Evolutionary conservation across 2,329 filamentous ascomycete genomes (phyloP), one percentile per base, ranked within the genome.

Genomic region (Tolypocladium sp.): DNA sequence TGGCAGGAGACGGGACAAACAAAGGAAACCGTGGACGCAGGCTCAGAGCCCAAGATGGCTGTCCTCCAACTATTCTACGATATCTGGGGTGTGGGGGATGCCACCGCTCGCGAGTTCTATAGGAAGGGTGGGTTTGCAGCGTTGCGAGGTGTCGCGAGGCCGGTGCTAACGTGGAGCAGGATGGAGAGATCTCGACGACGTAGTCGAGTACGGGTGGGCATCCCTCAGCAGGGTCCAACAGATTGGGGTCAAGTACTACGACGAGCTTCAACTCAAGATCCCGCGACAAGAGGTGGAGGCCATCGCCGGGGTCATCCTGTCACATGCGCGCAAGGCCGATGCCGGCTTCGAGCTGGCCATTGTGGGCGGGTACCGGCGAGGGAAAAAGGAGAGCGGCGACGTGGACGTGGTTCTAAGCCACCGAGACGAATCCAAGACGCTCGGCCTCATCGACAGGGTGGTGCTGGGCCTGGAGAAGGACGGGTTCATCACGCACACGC

Each of bases 201-300:
- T 97, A 3, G 79, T 96, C 46, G 89, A 96, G 67, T 82, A 86
- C 66, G 92, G 90, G 13, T 97, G 93, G 93, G 70, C 78, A 25
- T 79, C 73, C 0, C 77, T 97, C 1, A 88, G 81, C 0, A 85
- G 92, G 15, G 89, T 91, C 1, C 93, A 97, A 72, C 92, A 97
- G 70, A 96, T 97, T 58, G 93, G 94, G 0, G 78, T 97, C 52
- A 97, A 97, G 70, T 97, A 87, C 73, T 96, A 95, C 70, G 89
- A 95, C 40, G 93, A 97, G 63, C 89, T 99, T 58, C 76, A 83
- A 53, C 73, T 80, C 20, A 85, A 82, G 17, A 90, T 97, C 5
- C 82, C 90, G 0, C 83, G 92, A 1, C 60, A 68, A 0, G 92
- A 97, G 71, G 89, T 91, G 0, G 86, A 91, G 64, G 67, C 70